Evolutionary conservation across 768 basidiomycete species (phyloP), one percentile per base, ranked within the genome.

Genomic region (Nidula microcarpa): DNA sequence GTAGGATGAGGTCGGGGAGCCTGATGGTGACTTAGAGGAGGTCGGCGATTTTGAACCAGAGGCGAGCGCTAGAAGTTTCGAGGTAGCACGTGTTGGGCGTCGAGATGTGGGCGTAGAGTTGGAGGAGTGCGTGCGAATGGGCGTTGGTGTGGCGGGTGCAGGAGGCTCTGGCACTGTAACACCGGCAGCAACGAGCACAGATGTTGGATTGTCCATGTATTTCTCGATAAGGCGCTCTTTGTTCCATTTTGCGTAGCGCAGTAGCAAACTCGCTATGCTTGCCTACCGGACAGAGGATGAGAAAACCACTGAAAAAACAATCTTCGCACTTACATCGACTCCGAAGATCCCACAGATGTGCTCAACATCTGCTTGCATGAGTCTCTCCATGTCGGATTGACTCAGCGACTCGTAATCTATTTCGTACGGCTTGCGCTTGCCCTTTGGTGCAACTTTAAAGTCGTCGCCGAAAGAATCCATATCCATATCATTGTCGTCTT

Each of bases 161-260:
- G 71, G 62, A n/a, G 76, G 74, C 41, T 82, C 68, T 49, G 81
- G 53, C 63, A 74, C 49, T 68, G 75, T 57, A 61, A 79, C 78
- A 3, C 96, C 97, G 1, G 95, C 93, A 6, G 82, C 80, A 30
- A 82, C 77, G 32, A 87, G 81, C 13, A 94, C 80, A 6, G 74
- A 71, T 16, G 84, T 76, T 0, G 91, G 82, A 55, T 93, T 90
- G 61, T 98, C 96, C 94, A 97, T 97, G 72, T 92, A 98, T 67
- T 91, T 89, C 73, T 98, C 96, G 60, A 94, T 92, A 17, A 99
- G 80, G 52, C 87, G 86, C 67, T 99, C 97, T 65, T 91, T 92
- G 77, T 98, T 98, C 97, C 97, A 99, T 52, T 79, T 76, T 76
- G 88, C 82, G 71, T 90, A 74, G 32, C 94, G 84, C 54, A 99